phyloP scores from a whole-genome alignment of 2,329 filamentous ascomycete genomes.

The Penicillium griseofulvum region DNA sequence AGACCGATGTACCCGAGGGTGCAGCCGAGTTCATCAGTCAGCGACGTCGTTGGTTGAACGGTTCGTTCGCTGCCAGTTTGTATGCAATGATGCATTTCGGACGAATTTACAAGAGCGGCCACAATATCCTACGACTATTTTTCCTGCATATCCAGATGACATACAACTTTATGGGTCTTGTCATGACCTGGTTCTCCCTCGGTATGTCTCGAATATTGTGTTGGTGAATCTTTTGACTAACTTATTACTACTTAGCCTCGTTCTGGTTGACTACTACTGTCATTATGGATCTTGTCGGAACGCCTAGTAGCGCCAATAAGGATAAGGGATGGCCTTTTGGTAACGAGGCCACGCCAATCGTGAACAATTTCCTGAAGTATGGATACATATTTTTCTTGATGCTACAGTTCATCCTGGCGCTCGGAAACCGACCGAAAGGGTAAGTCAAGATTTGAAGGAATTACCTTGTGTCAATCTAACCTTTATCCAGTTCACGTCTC shows the following conservation, averaged over 20 bases:
- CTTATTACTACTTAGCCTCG: constrained; percentile 14
- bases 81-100: constrained; percentile 97
- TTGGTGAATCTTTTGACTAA: background rate
- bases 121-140: constrained; percentile 95
- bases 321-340: constrained; percentile 26
- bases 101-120: constrained; percentile 94
- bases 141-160: constrained; percentile 93
- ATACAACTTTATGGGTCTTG: constrained; percentile 83
- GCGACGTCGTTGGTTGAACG: constrained; percentile 96
- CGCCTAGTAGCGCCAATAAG: constrained; percentile 19
- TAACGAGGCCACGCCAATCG: constrained; percentile 59
- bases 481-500: constrained; percentile 57
- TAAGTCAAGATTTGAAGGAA: constrained; percentile 36
- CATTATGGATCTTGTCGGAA: constrained; percentile 28
- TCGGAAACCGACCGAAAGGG: constrained; percentile 93
- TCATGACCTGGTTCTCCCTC: constrained; percentile 83
- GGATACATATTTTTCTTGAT: constrained; percentile 86
- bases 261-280: constrained; percentile 28
- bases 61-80: constrained; percentile 92
- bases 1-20: constrained; percentile 97
- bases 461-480: background rate
- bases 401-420: constrained; percentile 88
- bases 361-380: constrained; percentile 89
- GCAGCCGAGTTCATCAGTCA: constrained; percentile 94
- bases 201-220: constrained; percentile 39